Evolutionary conservation across 768 basidiomycete species (phyloP), one percentile per base, ranked within the genome.

Genomic region (Mycena kentingensis): DNA sequence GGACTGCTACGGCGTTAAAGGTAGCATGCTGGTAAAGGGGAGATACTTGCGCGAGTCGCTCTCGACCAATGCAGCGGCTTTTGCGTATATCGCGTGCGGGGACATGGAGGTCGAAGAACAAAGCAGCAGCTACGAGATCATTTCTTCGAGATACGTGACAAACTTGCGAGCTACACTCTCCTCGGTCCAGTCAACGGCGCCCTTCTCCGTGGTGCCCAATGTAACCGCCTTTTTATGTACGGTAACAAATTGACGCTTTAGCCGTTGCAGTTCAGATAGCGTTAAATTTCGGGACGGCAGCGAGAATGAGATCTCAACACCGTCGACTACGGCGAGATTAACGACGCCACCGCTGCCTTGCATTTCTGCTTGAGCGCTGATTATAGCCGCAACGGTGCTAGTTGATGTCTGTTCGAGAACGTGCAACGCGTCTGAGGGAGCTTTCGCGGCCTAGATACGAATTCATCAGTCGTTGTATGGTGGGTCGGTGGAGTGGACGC

Each of bases 161-260:
- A 92, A 92, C 63, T 86, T 90, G 19, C 67, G 54, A n/a, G 79
- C 81, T 18, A 93, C 78, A 51, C 79, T 83, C 59, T 80, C 78
- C 63, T 89, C 88, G 52, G 75, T 80, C 87, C 90, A 93, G 59
- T 90, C 84, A 25, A 93, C 84, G 16, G 65, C 65, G 0, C 90
- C 90, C 58, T 83, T 84, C 62, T 91, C 90, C 5, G 82, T 88
- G 15, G 85, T 85, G 13, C 90, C 90, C 6, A 91, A 79, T 2
- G 87, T 90, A 51, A 93, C 86, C 6, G 91, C 92, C 61, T 92
- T 93, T 66, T 89, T 92, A 67, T 98, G 93, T 28, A 91, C 78
- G 3, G 83, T 82, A 27, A 96, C 88, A 63, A 96, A 98, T 67
- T 98, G 94, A 36, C 95, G 78, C 67, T 96, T 98, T 36, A 88